Evolutionary conservation across 2,329 filamentous ascomycete species (phyloP).

Genomic region (Aotearoamyces nothofagi): DNA sequence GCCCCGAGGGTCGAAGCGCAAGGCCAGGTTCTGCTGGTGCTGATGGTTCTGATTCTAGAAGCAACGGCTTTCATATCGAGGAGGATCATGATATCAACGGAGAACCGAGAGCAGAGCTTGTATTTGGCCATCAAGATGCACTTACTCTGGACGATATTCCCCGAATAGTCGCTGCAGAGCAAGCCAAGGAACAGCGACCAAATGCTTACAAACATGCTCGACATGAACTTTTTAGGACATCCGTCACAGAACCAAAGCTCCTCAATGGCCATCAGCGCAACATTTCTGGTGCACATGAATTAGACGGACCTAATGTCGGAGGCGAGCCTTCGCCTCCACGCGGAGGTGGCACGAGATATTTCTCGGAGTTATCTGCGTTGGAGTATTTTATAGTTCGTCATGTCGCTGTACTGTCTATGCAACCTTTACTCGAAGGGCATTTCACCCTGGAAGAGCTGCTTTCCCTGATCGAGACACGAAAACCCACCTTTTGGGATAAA

Average conservation of each 20-base stretch:
- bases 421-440: slow-evolving; percentile 75
- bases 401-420: slow-evolving; percentile 87
- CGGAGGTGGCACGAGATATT: slow-evolving; percentile 56
- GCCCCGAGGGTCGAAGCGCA: slow-evolving; percentile 52
- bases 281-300: slow-evolving; percentile 39
- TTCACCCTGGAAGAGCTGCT: slow-evolving; percentile 92
- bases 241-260: slow-evolving; percentile 45
- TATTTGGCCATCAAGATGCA: slow-evolving; percentile 80
- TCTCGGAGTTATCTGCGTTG: slow-evolving; percentile 85
- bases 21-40: slow-evolving; percentile 60
- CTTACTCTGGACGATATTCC: slow-evolving; percentile 94
- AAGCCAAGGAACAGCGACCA: slow-evolving; percentile 78
- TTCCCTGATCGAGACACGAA: slow-evolving; percentile 81
- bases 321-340: slow-evolving; percentile 35
- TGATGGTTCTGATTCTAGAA: slow-evolving; percentile 34
- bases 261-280: slow-evolving; percentile 55
- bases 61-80: slow-evolving; percentile 58
- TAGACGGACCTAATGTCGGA: slow-evolving; percentile 26
- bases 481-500: slow-evolving; percentile 95
- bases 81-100: slow-evolving; percentile 60
- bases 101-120: slow-evolving; percentile 60
- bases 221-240: slow-evolving; percentile 46
- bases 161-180: slow-evolving; percentile 86
- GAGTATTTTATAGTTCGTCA: slow-evolving; percentile 98
- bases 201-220: slow-evolving; percentile 65